A percentile compares a stretch with the other conserved stretches of the same genome.
Evolutionary conservation across 108 stramenopile genomes (phyloP).

Genomic region (Aurantiochytrium sp.): DNA sequence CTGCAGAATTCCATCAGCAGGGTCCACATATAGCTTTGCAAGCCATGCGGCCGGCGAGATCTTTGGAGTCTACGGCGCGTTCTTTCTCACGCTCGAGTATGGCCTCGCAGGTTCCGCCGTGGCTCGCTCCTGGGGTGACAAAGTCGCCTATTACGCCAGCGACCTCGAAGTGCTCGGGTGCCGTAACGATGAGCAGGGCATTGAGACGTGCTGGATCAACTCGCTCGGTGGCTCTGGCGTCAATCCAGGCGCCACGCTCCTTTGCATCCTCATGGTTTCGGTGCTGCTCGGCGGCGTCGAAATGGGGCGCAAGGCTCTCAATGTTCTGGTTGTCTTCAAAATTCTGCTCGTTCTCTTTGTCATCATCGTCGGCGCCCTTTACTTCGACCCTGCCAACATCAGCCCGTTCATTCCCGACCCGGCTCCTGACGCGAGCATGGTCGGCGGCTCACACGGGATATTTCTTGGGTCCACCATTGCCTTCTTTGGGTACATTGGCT

Average conservation of each 20-base stretch:
- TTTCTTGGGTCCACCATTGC: conserved; percentile 14
- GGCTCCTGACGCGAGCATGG: background rate
- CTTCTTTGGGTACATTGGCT: background rate
- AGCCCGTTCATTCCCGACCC: background rate
- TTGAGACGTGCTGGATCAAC: background rate
- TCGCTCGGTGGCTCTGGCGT: background rate
- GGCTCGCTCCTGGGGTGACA: background rate
- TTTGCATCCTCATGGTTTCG: background rate
- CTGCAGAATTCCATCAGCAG: background rate
- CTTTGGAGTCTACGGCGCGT: background rate
- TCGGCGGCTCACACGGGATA: background rate
- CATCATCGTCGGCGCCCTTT: background rate
- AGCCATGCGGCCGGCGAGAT: background rate
- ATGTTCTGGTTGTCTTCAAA: background rate
- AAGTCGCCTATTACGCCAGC: background rate
- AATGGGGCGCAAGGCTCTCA: background rate
- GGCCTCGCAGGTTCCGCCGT: conserved; percentile 1
- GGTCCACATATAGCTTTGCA: background rate
- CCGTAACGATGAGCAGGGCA: background rate
- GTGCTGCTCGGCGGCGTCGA: background rate
- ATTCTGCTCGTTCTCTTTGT: background rate
- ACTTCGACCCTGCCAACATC: background rate
- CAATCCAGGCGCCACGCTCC: background rate
- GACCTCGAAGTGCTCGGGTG: background rate
- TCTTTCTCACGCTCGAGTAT: background rate